Conservation (phyloP, 2,329 filamentous ascomycete genomes). For the Penicillium hesseltinei region DNA sequence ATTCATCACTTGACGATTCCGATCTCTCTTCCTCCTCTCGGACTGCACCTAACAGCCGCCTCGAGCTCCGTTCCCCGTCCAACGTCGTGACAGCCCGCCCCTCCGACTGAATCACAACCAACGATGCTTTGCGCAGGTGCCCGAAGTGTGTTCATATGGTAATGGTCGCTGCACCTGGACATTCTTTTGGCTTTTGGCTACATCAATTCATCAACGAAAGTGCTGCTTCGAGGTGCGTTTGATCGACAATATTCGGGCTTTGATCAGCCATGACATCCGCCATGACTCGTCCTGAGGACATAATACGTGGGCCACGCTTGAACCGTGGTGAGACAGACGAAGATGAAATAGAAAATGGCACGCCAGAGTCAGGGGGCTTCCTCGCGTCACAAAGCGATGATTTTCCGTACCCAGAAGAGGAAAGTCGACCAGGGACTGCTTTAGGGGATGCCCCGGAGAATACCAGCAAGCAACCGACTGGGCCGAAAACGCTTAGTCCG, state of each 20-base stretch:
- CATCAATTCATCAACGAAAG: not conserved
- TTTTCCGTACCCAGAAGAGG: slow-evolving; percentile 29
- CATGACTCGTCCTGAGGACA: slow-evolving; percentile 42
- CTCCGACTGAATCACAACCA: slow-evolving; percentile 3
- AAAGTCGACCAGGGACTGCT: slow-evolving; percentile 26
- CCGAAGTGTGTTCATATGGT: slow-evolving; percentile 6
- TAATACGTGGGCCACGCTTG: slow-evolving; percentile 32
- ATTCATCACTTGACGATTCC: not conserved
- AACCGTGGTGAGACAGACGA: slow-evolving; percentile 35
- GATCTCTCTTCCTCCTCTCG: not conserved
- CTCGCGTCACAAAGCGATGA: slow-evolving; percentile 27
- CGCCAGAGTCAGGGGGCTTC: slow-evolving; percentile 29
- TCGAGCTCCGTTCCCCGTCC: not conserved
- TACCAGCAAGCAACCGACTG: slow-evolving; percentile 22
- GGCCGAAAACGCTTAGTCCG: slow-evolving; percentile 34
- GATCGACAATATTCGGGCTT: not conserved
- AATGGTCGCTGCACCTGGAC: slow-evolving; percentile 5
- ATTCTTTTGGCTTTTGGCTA: not conserved
- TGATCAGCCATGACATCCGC: slow-evolving; percentile 31
- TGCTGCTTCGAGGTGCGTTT: not conserved
- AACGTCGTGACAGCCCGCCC: slow-evolving; percentile 3
- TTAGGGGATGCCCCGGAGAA: slow-evolving; percentile 24
- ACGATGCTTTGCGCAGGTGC: slow-evolving; percentile 17
- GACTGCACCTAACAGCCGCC: not conserved
- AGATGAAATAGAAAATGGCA: slow-evolving; percentile 28